These are phyloP conservation scores for Mycosphaerella sp. DNA, from an alignment of 2,329 filamentous ascomycete genomes.

Conservation along the genomic window DNA sequence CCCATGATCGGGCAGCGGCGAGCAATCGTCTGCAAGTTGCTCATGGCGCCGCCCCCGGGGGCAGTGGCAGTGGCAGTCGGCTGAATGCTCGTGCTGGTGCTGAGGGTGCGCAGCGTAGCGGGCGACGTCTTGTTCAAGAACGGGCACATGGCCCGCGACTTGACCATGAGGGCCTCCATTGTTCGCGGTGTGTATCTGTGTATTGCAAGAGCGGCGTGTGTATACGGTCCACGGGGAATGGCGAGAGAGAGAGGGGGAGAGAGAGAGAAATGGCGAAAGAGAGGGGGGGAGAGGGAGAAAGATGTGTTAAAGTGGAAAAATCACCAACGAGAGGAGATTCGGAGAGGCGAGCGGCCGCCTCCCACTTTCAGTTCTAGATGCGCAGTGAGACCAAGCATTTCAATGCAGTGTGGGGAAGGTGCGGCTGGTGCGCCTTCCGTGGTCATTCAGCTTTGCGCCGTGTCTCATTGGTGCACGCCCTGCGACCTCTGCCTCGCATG, in stretches of 20 bases:
- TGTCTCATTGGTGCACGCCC: background rate
- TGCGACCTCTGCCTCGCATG: background rate
- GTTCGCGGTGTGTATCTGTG: slow-evolving; percentile 6
- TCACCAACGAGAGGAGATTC: background rate
- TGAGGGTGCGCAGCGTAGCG: slow-evolving; percentile 82
- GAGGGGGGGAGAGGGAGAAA: background rate
- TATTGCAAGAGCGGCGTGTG: background rate
- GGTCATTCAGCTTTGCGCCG: slow-evolving; percentile 1
- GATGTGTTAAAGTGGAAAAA: background rate
- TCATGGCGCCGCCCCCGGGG: slow-evolving; percentile 80
- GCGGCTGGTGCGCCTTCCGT: background rate
- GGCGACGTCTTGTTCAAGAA: slow-evolving; percentile 94
- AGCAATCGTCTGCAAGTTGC: slow-evolving; percentile 89
- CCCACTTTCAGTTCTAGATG: background rate
- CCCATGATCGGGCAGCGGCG: slow-evolving; percentile 98
- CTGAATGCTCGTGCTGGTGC: slow-evolving; percentile 61
- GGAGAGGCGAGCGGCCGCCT: background rate
- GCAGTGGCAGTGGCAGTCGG: slow-evolving; percentile 65
- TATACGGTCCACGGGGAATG: background rate
- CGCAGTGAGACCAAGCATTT: slow-evolving; percentile 1
- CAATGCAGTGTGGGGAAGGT: background rate
- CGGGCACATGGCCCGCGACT: slow-evolving; percentile 94
- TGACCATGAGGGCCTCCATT: slow-evolving; percentile 93
- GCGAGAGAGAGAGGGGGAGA: background rate
- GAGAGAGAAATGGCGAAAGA: background rate